Conservation (phyloP, 139 green algal species). For the Chlorella sp. region DNA sequence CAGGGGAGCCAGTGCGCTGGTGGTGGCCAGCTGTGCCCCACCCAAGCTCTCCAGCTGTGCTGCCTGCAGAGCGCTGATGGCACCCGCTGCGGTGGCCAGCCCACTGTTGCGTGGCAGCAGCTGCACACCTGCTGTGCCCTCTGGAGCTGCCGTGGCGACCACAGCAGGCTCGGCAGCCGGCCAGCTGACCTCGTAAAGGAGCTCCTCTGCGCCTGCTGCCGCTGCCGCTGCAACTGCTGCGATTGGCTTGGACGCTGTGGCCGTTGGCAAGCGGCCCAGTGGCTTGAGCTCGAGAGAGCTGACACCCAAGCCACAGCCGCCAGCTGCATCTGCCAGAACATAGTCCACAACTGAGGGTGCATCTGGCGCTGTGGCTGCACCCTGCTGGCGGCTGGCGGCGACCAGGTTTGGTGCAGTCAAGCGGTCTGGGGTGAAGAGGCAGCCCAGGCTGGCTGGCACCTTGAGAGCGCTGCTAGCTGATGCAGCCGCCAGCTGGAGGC, state of each 20-base stretch:
- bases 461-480: conserved; percentile 6
- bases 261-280: background rate
- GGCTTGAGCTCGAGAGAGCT: conserved; percentile 32
- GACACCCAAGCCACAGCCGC: conserved; percentile 12
- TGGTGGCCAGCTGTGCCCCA: conserved; percentile 3
- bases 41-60: background rate
- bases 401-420: background rate
- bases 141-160: too few species aligned
- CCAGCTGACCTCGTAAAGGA: conserved; percentile 48
- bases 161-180: conserved; percentile 5
- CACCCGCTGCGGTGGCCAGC: background rate
- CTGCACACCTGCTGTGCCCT: background rate
- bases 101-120: background rate
- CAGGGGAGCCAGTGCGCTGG: background rate
- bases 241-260: background rate
- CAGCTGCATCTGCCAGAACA: background rate
- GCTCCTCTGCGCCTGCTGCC: conserved; percentile 8
- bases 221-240: background rate
- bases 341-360: conserved; percentile 25
- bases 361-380: background rate
- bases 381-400: conserved; percentile 22
- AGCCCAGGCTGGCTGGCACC: conserved; percentile 31
- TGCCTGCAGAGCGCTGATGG: conserved; percentile 10
- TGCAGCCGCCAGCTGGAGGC: conserved; percentile 69
- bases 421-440: conserved; percentile 1